These are phyloP conservation scores for Starmerella asiatica DNA, from an alignment of 805 yeast species.

Conservation along the genomic window DNA sequence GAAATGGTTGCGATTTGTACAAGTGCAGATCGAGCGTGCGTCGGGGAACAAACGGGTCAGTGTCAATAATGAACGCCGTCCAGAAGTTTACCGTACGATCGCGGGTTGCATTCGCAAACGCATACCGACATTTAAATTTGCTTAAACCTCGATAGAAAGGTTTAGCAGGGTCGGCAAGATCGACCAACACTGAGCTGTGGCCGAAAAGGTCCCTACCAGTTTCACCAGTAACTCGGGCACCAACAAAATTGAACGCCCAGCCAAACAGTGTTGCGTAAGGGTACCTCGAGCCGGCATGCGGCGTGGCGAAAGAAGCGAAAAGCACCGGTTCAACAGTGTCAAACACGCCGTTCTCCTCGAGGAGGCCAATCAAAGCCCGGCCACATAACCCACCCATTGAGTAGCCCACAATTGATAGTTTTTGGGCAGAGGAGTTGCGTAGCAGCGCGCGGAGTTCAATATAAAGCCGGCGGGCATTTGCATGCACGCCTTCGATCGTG, in stretches of 20 bases:
- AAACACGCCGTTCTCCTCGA: constrained; percentile 40
- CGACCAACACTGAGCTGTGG: constrained; percentile 35
- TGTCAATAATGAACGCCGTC: constrained; percentile 62
- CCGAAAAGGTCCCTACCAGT: constrained; percentile 65
- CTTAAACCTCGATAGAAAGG: constrained; percentile 42
- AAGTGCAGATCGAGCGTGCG: constrained; percentile 33
- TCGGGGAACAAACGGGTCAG: constrained; percentile 57
- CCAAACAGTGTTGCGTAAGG: constrained; percentile 30
- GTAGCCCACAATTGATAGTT: constrained; percentile 69
- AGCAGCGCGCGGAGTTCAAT: constrained; percentile 40
- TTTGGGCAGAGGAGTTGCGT: constrained; percentile 34
- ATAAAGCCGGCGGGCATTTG: constrained; percentile 45
- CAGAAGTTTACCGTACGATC: constrained; percentile 83
- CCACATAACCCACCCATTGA: constrained; percentile 81
- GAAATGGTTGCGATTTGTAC: constrained; percentile 5
- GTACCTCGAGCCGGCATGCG: constrained; percentile 46
- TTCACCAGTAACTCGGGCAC: constrained; percentile 45
- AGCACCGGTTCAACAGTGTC: constrained; percentile 45
- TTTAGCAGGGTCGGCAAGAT: constrained; percentile 39
- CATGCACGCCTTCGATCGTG: constrained; percentile 77
- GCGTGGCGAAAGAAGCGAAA: constrained; percentile 62
- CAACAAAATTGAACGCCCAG: constrained; percentile 35
- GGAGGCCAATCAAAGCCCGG: constrained; percentile 62
- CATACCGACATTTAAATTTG: constrained; percentile 42
- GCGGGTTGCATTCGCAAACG: constrained; percentile 62